Evolutionary conservation across 1,284 basidiomycete species (phyloP), one percentile per base, ranked within the genome.

Genomic region (Tilletiopsis washingtonensis): DNA sequence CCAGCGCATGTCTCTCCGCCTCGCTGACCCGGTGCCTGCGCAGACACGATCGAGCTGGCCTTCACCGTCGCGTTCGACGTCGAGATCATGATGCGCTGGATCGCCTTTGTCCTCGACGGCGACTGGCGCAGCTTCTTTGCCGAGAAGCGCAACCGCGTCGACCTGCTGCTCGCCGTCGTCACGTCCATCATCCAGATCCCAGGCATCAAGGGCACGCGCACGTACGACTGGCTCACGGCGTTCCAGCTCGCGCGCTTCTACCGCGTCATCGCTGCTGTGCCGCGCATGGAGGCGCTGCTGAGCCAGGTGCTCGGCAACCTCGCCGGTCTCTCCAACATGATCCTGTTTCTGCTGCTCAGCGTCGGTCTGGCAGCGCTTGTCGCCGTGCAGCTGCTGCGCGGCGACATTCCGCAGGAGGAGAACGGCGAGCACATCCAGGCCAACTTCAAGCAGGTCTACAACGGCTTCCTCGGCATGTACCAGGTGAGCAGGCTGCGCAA

Each of bases 161-260:
- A 98, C 71, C 70, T 84, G 21, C 74, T 83, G n/a, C 77, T 98
- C n/a, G 90, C 86, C 0, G 69, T 94, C 42, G 81, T 80, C 1
- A 84, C 84, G 5, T 84, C 79, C 36, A 77, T 94, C 65, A 89
- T 94, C 29, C 88, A 94, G 72, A 84, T 96, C 37, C 91, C 93
- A 0, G 78, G 69, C 11, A 84, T 97, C 34, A 60, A 67, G 46
- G 59, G 79, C 25, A 84, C 84, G 5, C 51, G 59, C 3, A 78
- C 83, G 3, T 94, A 94, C 67, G 81, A 84, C 0, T 98, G 93
- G 93, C 80, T 97, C 59, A 94, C 89, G 2, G 81, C 87, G 37
- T 88, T 97, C 65, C 88, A 91, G 69, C 77, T 97, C 5, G 78
- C 81, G 55, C 79, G 93, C 58, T 97, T 96, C 77, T 97, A 98